Base-by-base conservation (phyloP, 2,329 filamentous ascomycete species). In the Botrytis squamosa region DNA sequence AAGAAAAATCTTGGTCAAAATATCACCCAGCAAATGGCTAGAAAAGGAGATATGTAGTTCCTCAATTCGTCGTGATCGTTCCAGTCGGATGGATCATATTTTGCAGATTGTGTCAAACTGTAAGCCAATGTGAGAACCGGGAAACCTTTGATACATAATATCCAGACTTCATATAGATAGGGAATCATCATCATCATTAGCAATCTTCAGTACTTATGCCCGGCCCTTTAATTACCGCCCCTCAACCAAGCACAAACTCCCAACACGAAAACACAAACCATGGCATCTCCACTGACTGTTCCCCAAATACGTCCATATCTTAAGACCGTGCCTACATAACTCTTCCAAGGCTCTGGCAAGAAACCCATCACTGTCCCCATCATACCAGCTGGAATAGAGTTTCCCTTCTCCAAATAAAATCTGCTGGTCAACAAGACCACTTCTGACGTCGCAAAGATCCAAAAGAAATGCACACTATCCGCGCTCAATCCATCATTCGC, bases 401-500 rank as follows among this genome's bases (percentile, higher is more conserved):
- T 82, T 29, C 82, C 87, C 77, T 88, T 89, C 78, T 94, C 92
- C 70, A 93, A 80, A 77, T 94, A 89, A 81, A 91, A 93, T 38
- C 92, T 86, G 44, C 88, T 90, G 1, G 89, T 91, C 76, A 95
- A 88, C 76, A 95, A 84, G 71, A 93, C 81, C 18, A 93, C 86
- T 83, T 96, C 92, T 46, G 89, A 90, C 0, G 92, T 93, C 9
- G 92, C 91, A 80, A 95, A 96, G n/a, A 92, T 87, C 85, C 90
- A 93, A 82, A 95, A 94, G 82, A 94, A 91, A 75, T 86, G 85
- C 64, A 84, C 84, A 59, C 85, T 80, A 49, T 82, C 80, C 73
- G 81, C 80, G 70, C 82, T 81, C 71, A 84, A 77, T 72, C 80
- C 75, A 36, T 65, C 42, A 59, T 52, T 38, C n/a, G 33, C 29